Evolutionary conservation across 2,329 filamentous ascomycete species (phyloP).

Genomic region (Xylaria sp.): DNA sequence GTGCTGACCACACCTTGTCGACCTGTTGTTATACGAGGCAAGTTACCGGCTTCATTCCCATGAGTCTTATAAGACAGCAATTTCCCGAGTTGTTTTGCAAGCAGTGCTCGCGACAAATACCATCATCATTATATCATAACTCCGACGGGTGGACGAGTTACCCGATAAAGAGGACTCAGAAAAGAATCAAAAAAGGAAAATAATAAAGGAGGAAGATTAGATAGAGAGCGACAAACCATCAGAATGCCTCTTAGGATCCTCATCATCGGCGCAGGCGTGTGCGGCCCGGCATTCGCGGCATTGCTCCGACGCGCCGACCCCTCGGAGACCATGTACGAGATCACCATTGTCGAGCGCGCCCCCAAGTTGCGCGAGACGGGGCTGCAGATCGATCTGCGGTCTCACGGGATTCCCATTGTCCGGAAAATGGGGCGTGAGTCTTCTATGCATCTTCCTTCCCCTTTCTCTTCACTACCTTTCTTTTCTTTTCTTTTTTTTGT

Average conservation of each 20-base stretch:
- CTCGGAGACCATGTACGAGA: slow-evolving; percentile 43
- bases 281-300: slow-evolving; percentile 57
- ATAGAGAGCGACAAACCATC: not conserved
- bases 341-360: slow-evolving; percentile 59
- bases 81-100: no score
- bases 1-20: not conserved
- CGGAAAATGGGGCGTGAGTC: slow-evolving; percentile 52
- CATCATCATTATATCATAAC: no score
- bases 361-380: slow-evolving; percentile 54
- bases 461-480: not conserved
- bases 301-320: slow-evolving; percentile 55
- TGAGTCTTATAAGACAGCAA: no score
- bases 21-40: not conserved
- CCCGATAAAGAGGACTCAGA: not conserved
- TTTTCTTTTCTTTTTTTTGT: not conserved
- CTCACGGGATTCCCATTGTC: slow-evolving; percentile 55
- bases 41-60: no score
- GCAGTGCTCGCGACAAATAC: no score
- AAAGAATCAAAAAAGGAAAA: not conserved
- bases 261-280: slow-evolving; percentile 60
- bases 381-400: slow-evolving; percentile 60
- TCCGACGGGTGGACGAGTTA: no score
- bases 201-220: not conserved
- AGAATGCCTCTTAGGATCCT: slow-evolving; percentile 56
- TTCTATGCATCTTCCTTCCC: not conserved